Evolutionary conservation across 148 eudicot genomes (phyloP).

Genomic region (Persicaria tinctoria): DNA sequence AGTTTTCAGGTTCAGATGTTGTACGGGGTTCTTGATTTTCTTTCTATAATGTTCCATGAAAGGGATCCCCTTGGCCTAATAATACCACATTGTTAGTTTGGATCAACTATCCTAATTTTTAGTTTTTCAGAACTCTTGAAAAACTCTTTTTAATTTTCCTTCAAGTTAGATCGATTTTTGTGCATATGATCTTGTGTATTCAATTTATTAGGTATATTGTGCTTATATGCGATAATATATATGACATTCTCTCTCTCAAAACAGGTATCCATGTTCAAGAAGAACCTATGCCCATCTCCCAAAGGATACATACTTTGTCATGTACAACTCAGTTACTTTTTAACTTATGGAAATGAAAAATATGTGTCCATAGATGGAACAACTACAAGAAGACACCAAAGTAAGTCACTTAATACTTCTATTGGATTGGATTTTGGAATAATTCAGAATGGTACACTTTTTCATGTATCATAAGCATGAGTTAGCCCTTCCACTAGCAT

Average conservation of each 20-base stretch:
- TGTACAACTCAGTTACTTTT: constrained; percentile 79
- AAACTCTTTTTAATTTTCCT: not conserved
- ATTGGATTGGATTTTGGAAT: not conserved
- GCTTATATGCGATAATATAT: not conserved
- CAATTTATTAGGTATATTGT: not conserved
- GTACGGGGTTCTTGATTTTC: not conserved
- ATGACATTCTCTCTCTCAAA: not conserved
- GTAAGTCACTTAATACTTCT: constrained; percentile 30
- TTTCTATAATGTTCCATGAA: not conserved
- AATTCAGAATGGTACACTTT: not conserved
- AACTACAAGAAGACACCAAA: constrained; percentile 82
- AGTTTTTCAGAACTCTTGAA: not conserved
- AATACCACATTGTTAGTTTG: not conserved
- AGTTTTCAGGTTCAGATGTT: not conserved
- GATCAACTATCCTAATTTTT: not conserved
- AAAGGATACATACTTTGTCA: constrained; percentile 78
- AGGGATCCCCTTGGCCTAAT: not conserved
- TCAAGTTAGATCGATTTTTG: not conserved
- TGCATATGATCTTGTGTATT: not conserved
- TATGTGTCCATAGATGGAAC: constrained; percentile 87
- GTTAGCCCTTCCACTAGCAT: not conserved
- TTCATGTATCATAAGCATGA: not conserved
- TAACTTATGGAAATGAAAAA: constrained; percentile 86
- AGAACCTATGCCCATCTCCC: constrained; percentile 83
- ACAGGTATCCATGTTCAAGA: constrained; percentile 88